Base-by-base conservation (phyloP, 2,329 filamentous ascomycete genomes). In the Colletotrichum euphorbiae region DNA sequence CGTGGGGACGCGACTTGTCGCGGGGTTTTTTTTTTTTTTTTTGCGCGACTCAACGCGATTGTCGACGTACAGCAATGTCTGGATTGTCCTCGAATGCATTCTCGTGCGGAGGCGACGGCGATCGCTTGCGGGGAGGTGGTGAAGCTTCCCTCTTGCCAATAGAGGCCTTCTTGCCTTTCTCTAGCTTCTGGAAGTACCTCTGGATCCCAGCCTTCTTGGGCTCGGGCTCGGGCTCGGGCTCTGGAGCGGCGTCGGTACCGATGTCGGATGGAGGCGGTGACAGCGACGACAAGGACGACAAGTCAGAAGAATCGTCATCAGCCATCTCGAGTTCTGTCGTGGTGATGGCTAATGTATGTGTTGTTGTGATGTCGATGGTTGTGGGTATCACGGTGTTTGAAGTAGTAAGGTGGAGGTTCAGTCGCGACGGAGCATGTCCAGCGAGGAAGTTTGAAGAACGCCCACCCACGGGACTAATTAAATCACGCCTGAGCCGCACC, bases 51-150 rank as follows among this genome's bases (percentile, higher is more conserved):
- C 65, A 73, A 82, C 80, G 81, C 80, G 80, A 79, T 73, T 71
- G 71, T 72, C 70, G 68, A 93, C 94, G 81, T 87, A 98, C 94
- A 74, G 95, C 92, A 82, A 98, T 94, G 77, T 96, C 92, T 70
- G 92, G 87, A 79, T 97, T 97, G 78, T 98, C 95, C 70, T 93
- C 93, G 64, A 98, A 84, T 31, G 93, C 91, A 80, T 91, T 93
- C 84, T 97, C 93, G 79, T 98, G 95, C 8, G 93, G 90, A 73
- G 95, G 95, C 72, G 94, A 98, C 19, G 93, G 90, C 66, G 91
- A 90, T 77, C 95, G 87, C 84, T 96, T 97, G 75, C 88, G 89
- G 75, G 89, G 85, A 66, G 89, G 89, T 71, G 91, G 89, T 73
- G 89, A 88, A 61, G 84, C 81, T 74, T 89, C 85, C 80, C 85